Percentiles rank a stretch among this genome's conserved stretches.
Evolutionary conservation across 2,329 filamentous ascomycete genomes (phyloP).

Genomic region (Fusarium succisae): DNA sequence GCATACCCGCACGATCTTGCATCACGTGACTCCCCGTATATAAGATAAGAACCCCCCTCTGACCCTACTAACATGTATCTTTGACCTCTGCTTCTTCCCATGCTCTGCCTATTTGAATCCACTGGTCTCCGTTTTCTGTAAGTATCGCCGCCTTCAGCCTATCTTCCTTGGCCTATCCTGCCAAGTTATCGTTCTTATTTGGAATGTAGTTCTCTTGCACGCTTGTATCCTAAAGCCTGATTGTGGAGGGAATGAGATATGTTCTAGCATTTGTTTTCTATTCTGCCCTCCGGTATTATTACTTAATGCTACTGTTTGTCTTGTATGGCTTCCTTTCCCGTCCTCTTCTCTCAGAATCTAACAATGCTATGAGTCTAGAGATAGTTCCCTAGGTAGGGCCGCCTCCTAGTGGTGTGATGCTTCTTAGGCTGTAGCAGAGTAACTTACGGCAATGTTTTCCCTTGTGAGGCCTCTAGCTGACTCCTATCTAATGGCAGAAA

Average conservation of each 20-base stretch:
- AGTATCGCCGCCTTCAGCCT: not conserved
- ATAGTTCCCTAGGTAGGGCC: not conserved
- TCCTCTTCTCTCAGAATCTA: not conserved
- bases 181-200: not conserved
- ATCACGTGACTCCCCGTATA: slow-evolving; percentile 22
- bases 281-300: not conserved
- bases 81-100: slow-evolving; percentile 15
- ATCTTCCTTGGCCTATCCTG: not conserved
- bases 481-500: slow-evolving; percentile 13
- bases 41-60: slow-evolving; percentile 4
- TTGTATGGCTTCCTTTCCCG: not conserved
- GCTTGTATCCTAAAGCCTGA: not conserved
- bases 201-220: not conserved
- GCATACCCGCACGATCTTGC: not conserved
- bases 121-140: accelerated
- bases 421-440: not conserved
- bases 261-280: not conserved
- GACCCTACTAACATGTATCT: slow-evolving; percentile 7
- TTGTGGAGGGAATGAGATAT: not conserved
- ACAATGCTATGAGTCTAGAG: not conserved
- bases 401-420: not conserved
- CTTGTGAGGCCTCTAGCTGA: slow-evolving; percentile 1
- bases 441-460: not conserved
- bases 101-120: not conserved
- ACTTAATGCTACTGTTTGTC: not conserved